Percentiles rank a stretch among this genome's conserved stretches.
Conservation (phyloP, 2,329 filamentous ascomycete species). For the Rhynchosporium agropyri region DNA sequence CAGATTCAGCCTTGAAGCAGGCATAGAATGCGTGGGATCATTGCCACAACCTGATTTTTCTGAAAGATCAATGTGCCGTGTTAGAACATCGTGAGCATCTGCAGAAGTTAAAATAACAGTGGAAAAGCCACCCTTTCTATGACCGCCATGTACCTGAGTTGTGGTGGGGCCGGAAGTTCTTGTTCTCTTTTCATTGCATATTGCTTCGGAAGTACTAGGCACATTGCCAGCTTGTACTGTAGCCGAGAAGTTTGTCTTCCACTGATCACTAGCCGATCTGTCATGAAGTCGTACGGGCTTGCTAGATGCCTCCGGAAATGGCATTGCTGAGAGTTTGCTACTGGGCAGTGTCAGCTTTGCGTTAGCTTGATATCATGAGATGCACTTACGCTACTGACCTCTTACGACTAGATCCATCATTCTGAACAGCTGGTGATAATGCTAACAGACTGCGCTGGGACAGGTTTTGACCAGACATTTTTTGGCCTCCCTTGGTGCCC, state of each 20-base stretch:
- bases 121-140: not conserved
- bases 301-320: not conserved
- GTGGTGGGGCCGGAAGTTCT: not conserved
- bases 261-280: not conserved
- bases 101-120: not conserved
- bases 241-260: not conserved
- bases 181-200: conserved; percentile 5
- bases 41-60: no score
- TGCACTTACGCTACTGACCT: not conserved
- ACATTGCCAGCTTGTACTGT: not conserved
- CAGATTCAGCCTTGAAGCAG: not conserved
- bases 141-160: not conserved
- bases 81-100: not conserved
- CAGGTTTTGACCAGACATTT: not conserved
- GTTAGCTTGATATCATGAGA: not conserved
- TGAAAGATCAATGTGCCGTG: not conserved
- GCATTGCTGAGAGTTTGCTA: not conserved
- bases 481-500: not conserved
- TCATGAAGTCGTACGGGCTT: not conserved
- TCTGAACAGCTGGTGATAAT: not conserved
- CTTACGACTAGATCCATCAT: not conserved
- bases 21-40: not conserved
- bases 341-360: not conserved
- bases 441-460: not conserved
- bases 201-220: not conserved